Base-by-base conservation (phyloP, 345 rosid species). In the Gossypium sturtianum region DNA sequence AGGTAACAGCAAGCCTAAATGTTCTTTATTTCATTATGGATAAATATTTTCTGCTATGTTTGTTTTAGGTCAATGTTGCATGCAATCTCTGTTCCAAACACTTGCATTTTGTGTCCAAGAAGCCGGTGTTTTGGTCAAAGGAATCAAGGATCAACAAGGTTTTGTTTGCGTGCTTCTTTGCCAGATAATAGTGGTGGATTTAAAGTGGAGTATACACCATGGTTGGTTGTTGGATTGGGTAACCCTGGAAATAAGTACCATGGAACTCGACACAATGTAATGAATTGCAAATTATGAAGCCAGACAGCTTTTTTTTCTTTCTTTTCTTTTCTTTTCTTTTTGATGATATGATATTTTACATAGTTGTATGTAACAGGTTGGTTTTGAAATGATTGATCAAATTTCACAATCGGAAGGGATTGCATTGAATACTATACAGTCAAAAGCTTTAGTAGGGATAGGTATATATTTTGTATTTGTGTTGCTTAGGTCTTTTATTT, bases 251-350 rank as follows among this genome's bases (percentile, higher is more conserved):
- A 78, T 75, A 93, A 93, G 91, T 93, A 90, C 84, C 87, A 87
- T 67, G 97, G 96, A 77, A 93, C 98, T 59, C 82, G 98, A 79
- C 98, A 93, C 87, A 93, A 91, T 87, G 98, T 93, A 94, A 82
- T 2, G 58, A 27, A 44, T 47, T 63, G 29, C 20, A 2, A 48
- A 25, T 20, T n/a, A 10, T 34, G 20, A n/a, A 12, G 19, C 12
- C 17, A 5, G 20, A 49, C 16, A 53, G 20, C 44, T 72, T 59
- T 16, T 10, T 2, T 25, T n/a, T n/a, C n/a, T 29, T 3, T 29
- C 34, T 29, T 27, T 27, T 27, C 29, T 29, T 29, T 29, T 29
- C 38, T 1, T 76, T 27, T 9, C 9, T 2, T 70, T 79, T 54
- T 27, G 19, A 59, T 43, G 38, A 47, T 54, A 16, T 77, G 44